phyloP scores from a whole-genome alignment of 805 yeast genomes.

The Wickerhamomyces chaumierensis region DNA sequence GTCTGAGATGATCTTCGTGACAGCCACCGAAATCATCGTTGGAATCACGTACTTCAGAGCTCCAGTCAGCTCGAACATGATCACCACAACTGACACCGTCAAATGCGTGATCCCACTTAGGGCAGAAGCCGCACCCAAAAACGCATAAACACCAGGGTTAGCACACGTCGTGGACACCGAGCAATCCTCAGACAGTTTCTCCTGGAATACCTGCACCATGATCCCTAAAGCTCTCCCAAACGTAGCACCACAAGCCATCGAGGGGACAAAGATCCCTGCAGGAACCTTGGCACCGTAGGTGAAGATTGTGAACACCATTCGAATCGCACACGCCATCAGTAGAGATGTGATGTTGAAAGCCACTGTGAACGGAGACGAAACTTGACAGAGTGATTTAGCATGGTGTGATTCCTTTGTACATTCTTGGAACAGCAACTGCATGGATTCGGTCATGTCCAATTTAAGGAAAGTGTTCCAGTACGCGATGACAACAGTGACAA shows the following conservation, averaged over 20 bases:
- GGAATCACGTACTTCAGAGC: conserved; percentile 88
- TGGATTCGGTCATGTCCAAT: conserved; percentile 90
- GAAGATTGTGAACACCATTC: conserved; percentile 64
- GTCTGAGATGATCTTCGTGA: conserved; percentile 72
- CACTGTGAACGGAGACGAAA: conserved; percentile 22
- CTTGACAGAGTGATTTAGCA: conserved; percentile 19
- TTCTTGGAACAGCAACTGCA: conserved; percentile 82
- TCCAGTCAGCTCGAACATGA: conserved; percentile 95
- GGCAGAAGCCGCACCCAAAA: conserved; percentile 93
- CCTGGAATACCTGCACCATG: conserved; percentile 34
- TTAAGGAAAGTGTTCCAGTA: conserved; percentile 75
- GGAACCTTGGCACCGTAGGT: conserved; percentile 93
- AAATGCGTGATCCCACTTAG: conserved; percentile 89
- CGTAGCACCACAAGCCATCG: conserved; percentile 94
- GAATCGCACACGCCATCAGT: conserved; percentile 54
- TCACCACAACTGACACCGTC: conserved; percentile 85
- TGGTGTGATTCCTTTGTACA: conserved; percentile 26
- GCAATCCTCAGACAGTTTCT: background rate
- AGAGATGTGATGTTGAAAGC: conserved; percentile 38
- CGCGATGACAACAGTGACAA: conserved; percentile 63
- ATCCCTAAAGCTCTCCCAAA: conserved; percentile 85
- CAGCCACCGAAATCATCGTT: conserved; percentile 90
- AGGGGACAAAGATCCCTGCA: conserved; percentile 95
- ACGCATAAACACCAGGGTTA: conserved; percentile 91
- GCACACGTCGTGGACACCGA: conserved; percentile 39